These are phyloP conservation scores for Eucalyptus virginea DNA, from an alignment of 345 rosid species.

Conservation along the genomic window DNA sequence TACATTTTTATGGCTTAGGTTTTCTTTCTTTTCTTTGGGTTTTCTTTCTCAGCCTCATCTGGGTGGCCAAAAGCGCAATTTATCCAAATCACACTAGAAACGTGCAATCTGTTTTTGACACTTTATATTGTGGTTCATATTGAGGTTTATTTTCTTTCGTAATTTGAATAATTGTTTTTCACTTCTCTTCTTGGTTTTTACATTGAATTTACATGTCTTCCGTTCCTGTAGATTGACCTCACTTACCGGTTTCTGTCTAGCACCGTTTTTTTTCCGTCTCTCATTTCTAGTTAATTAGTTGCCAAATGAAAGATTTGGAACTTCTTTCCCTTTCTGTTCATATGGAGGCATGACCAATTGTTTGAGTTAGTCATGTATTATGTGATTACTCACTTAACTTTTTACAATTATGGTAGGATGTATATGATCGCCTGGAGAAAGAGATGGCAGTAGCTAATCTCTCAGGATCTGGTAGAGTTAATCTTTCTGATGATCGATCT, in stretches of 20 bases:
- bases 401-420: conserved; percentile 26
- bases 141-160: neutral
- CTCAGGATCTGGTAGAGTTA: conserved; percentile 25
- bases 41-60: neutral
- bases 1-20: neutral
- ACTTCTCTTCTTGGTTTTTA: neutral
- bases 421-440: conserved; percentile 67
- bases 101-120: neutral
- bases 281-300: neutral
- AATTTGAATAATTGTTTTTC: neutral
- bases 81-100: neutral
- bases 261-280: neutral
- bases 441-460: conserved; percentile 54
- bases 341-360: neutral
- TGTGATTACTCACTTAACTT: neutral
- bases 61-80: neutral
- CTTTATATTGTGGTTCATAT: neutral
- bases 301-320: neutral
- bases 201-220: neutral
- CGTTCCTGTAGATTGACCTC: neutral
- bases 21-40: neutral
- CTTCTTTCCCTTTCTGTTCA: neutral
- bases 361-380: neutral
- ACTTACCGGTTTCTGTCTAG: neutral
- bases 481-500: conserved; percentile 10